Base-by-base conservation (phyloP, 2,329 filamentous ascomycete species). In the Epichloe aotearoae region DNA sequence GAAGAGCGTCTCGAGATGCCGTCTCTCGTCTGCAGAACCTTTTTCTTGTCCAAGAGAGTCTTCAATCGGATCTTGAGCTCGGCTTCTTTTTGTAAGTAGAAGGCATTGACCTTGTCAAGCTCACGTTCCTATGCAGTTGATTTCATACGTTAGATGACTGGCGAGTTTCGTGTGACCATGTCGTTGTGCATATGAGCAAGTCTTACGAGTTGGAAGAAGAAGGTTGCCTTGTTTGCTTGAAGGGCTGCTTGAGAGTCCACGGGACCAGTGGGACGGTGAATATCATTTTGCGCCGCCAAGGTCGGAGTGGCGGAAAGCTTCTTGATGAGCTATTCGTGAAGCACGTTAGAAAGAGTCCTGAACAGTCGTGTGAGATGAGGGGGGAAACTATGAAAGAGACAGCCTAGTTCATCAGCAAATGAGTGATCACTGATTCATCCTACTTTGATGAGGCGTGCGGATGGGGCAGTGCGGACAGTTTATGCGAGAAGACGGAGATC, bases 31-130 rank as follows among this genome's bases (percentile, higher is more conserved):
- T 95, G 87, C 52, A 97, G 76, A 19, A 93, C 84, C 84, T 84
- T 85, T 68, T 97, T 97, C 76, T 97, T 96, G 66, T 97, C 93
- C 54, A 95, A 75, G 30, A 98, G 76, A 1, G 91, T 96, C 65
- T 88, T 88, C 52, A 98, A 78, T 11, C 93, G 86, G 50, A 97
- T 80, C 68, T 95, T 94, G 67, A 97, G 86, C 89, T 98, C 93
- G 49, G 89, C 90, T 70, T 98, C 93, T 66, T 98, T 98, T 66
- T 97, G 93, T 37, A 97, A 71, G 66, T 98, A 98, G 68, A 96
- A 96, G 14, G 83, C 88, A 69, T 98, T 98, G 69, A 98, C 93
- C 68, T 97, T 98, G 69, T 97, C 93, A 50, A 98, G 80, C 68
- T 98, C 93, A 60, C 93, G 84, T 76, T 98, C 93, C 89, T 95